Evolutionary conservation across 179 eudicot species (phyloP), one percentile per base, ranked within the genome.

Genomic region (Silene coronaria): DNA sequence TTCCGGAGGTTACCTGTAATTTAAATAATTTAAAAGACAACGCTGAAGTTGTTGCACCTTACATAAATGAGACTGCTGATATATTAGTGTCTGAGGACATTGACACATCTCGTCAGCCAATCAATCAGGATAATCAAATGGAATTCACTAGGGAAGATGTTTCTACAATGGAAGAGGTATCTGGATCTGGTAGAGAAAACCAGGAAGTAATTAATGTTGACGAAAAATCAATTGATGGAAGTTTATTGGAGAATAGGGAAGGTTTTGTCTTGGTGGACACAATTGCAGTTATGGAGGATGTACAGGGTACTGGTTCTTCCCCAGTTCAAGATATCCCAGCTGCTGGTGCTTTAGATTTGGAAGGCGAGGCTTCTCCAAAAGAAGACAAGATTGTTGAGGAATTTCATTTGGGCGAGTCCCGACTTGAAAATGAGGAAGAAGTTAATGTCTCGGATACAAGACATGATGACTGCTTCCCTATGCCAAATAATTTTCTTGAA

Each of bases 81-180:
- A 63, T 55, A 32, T 73, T 79, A 67, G 67, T 61, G 70, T 34
- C 81, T 42, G 32, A 48, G 66, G 75, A 76, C 23, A 45, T 63
- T 27, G 83, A 84, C 69, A 79, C 67, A 45, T 45, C 85, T 73
- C 71, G 27, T 22, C 57, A 36, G 68, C 38, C 78, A 19, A 63
- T 71, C 59, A 82, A 83, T 85, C 74, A 83, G 72, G 82, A 76
- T 42, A 55, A 48, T 71, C 79, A 71, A 59, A 38, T 64, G 68
- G 81, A 66, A 48, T 73, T 71, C 66, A 67, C 59, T 34, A 77
- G 75, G 60, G 78, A 79, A 81, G 87, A 79, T 74, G 76, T 73
- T 68, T 75, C 80, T 12, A n/a, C 67, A 34, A 68, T 17, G 36
- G 79, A 81, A 82, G 84, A 78, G 60, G 73, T 48, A 42, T 67